phyloP scores from a whole-genome alignment of 1,139 yeast genomes.

The Geotrichum candidum region DNA sequence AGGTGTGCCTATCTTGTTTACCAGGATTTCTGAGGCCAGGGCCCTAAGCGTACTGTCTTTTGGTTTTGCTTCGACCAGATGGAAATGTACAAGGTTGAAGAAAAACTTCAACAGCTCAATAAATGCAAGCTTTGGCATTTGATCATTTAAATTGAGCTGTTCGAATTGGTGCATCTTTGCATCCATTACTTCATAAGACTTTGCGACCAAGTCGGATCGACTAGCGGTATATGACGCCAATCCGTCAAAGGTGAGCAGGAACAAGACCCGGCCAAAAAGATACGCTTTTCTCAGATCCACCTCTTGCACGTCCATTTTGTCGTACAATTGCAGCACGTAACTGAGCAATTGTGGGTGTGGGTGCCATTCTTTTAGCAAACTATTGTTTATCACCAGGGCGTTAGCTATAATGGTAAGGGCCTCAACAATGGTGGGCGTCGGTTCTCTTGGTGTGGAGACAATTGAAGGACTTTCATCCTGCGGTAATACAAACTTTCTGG shows the following conservation, averaged over 20 bases:
- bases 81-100: conserved; percentile 23
- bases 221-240: not conserved
- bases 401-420: conserved; percentile 25
- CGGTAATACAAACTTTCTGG: not conserved
- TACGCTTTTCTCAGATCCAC: not conserved
- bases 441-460: not conserved
- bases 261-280: conserved; percentile 21
- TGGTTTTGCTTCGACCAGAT: conserved; percentile 10
- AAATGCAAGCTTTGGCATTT: conserved; percentile 15
- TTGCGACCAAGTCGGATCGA: conserved; percentile 17
- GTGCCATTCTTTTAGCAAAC: conserved; percentile 17
- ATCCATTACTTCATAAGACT: conserved; percentile 8
- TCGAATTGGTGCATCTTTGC: conserved; percentile 8
- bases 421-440: conserved; percentile 15
- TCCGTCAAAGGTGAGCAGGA: conserved; percentile 22
- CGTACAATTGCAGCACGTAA: not conserved
- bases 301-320: not conserved
- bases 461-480: not conserved
- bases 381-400: conserved; percentile 20
- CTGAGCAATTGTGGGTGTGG: not conserved
- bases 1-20: conserved; percentile 13
- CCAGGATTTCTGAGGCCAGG: conserved; percentile 10
- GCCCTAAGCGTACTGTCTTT: conserved; percentile 11
- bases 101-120: conserved; percentile 23
- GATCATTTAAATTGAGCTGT: conserved; percentile 1